Evolutionary conservation across 176 grass and related monocot genomes (phyloP).

Genomic region (Aegilops speltoides): DNA sequence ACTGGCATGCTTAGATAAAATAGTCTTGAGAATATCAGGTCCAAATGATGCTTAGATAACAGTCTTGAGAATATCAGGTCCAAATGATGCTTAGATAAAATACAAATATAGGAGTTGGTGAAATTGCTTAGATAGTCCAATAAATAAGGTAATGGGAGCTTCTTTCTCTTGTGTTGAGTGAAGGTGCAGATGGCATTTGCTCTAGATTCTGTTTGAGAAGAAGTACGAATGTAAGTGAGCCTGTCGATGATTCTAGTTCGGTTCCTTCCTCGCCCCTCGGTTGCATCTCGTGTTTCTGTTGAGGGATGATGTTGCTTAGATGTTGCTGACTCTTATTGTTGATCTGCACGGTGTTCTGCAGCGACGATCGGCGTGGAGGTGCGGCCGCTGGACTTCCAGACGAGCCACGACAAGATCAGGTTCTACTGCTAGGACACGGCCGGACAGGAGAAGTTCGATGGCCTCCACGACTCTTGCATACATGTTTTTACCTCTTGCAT

Average conservation of each 20-base stretch:
- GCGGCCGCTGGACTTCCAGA: conserved; percentile 58
- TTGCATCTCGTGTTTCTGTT: neutral
- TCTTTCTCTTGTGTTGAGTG: neutral
- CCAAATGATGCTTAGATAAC: too few species aligned
- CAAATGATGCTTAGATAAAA: too few species aligned
- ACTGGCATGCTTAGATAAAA: too few species aligned
- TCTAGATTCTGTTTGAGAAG: conserved; percentile 50
- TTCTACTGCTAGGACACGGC: conserved; percentile 77
- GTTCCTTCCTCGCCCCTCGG: neutral
- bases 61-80: too few species aligned
- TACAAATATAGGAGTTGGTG: too few species aligned
- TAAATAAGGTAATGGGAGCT: too few species aligned
- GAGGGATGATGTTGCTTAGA: neutral
- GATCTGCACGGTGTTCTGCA: conserved; percentile 23
- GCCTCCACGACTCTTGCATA: conserved; percentile 42
- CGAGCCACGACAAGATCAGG: conserved; percentile 51
- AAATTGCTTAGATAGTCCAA: too few species aligned
- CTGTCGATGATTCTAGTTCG: neutral
- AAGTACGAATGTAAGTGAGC: conserved; percentile 50
- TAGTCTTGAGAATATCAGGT: too few species aligned
- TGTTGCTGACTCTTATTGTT: neutral
- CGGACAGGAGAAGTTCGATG: conserved; percentile 74
- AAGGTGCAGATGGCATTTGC: neutral
- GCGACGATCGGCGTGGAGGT: conserved; percentile 79
- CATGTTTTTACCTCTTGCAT: too few species aligned